These are phyloP conservation scores for Wickerhamomyces silvicola DNA, from an alignment of 805 yeast genomes.

Conservation along the genomic window DNA sequence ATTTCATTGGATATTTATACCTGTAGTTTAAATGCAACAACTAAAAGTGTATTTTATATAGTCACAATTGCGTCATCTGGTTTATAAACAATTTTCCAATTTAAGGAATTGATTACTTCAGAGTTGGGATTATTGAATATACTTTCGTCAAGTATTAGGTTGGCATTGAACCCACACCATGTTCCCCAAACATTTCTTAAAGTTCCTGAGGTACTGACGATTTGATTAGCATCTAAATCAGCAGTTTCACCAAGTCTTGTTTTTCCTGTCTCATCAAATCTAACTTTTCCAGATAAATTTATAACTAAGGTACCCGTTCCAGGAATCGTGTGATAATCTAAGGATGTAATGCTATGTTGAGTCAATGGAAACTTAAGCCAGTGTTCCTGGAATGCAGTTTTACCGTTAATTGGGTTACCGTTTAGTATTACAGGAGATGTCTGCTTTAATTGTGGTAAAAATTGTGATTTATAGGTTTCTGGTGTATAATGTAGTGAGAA, in stretches of 20 bases:
- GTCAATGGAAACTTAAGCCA: constrained; percentile 55
- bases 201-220: constrained; percentile 9
- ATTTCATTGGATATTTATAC: too few relatives aligned
- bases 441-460: constrained; percentile 42
- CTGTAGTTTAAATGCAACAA: background rate
- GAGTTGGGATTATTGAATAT: constrained; percentile 28
- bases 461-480: constrained; percentile 16
- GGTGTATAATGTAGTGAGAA: constrained; percentile 10
- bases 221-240: constrained; percentile 30
- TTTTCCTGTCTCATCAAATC: constrained; percentile 71
- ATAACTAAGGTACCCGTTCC: constrained; percentile 52
- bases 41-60: constrained; percentile 4
- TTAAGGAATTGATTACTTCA: constrained; percentile 52
- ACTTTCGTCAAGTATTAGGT: constrained; percentile 52
- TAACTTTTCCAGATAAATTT: constrained; percentile 49
- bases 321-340: constrained; percentile 63
- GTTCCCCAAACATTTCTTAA: constrained; percentile 58
- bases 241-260: constrained; percentile 62
- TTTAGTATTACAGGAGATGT: constrained; percentile 49
- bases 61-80: constrained; percentile 45
- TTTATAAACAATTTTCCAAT: constrained; percentile 59
- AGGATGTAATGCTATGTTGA: constrained; percentile 56
- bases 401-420: constrained; percentile 50
- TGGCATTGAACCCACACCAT: constrained; percentile 62
- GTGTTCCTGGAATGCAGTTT: constrained; percentile 45